Evolutionary conservation across 2,329 filamentous ascomycete genomes (phyloP), one percentile per base, ranked within the genome.

Genomic region (Xylaria sp.): DNA sequence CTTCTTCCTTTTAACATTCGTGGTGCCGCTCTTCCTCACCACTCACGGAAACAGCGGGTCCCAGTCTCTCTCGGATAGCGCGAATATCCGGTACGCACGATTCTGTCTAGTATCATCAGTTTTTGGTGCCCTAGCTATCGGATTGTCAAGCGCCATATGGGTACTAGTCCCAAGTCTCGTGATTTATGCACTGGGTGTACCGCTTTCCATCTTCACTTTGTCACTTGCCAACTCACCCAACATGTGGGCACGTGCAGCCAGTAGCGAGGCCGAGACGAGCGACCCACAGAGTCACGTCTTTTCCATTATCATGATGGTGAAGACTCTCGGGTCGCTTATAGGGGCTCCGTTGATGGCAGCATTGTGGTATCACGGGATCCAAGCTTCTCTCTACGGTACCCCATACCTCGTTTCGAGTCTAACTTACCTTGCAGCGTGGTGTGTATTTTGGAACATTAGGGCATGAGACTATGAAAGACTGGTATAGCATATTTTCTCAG

Each of bases 301-400:
- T 60, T 80, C 82, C 2, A 77, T 83, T n/a, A 80, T 82, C 14
- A 83, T 83, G 80, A 74, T 84, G 67, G 75, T 82, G 1, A 81
- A 82, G 70, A 82, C 81, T 0, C 71, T 79, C 0, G 82, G 81
- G 3, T 81, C 81, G 6, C 73, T 84, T 9, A 60, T 83, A 0
- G 82, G 82, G 0, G 80, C 80, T 1, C 79, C 80, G 0, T 66
- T 80, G 8, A 83, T 83, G 80, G 80, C 80, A 2, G 63, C 73
- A 1, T 56, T 82, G 2, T 84, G 82, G 82, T 78, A 83, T 4
- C 67, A 69, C n/a, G 81, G 79, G 2, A 79, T 84, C 14, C 70
- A 71, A 0, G 64, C 76, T 9, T 66, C 61, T 7, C 71, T 73
- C 3, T 64, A 80, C 31, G 79, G 79, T 0, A 60, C 77, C 59